A percentile compares a stretch with the other conserved stretches of the same genome.
phyloP scores from a whole-genome alignment of 495 filamentous ascomycete species.

The Emericellopsis terricola region DNA sequence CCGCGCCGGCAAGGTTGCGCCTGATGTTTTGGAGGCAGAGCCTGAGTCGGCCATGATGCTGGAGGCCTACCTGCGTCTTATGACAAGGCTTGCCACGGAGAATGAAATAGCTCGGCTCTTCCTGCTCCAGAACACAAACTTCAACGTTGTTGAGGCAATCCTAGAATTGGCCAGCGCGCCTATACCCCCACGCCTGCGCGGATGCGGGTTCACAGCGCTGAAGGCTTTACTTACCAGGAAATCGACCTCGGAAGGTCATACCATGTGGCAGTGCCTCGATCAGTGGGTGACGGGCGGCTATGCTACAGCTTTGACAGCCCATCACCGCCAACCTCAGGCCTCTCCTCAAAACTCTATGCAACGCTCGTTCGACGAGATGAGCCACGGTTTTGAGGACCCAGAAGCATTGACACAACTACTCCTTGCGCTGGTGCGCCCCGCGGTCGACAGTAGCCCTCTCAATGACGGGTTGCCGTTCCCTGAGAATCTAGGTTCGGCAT shows the following conservation, averaged over 20 bases:
- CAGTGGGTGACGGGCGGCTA: slow-evolving; percentile 45
- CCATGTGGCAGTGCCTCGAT: slow-evolving; percentile 56
- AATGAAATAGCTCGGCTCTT: slow-evolving; percentile 49
- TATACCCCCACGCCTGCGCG: slow-evolving; percentile 56
- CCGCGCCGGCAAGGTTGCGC: slow-evolving; percentile 35
- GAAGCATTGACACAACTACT: slow-evolving; percentile 66
- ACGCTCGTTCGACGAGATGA: slow-evolving; percentile 35
- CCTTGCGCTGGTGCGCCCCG: slow-evolving; percentile 44
- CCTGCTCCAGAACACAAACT: slow-evolving; percentile 43
- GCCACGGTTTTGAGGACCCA: slow-evolving; percentile 60
- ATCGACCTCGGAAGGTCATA: slow-evolving; percentile 34
- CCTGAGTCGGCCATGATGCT: slow-evolving; percentile 84
- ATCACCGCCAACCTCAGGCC: slow-evolving; percentile 14
- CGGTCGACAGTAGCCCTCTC: slow-evolving; percentile 34
- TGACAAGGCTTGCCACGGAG: slow-evolving; percentile 55
- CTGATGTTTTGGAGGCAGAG: slow-evolving; percentile 42
- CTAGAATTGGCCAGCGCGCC: slow-evolving; percentile 49
- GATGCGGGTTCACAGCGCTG: slow-evolving; percentile 54
- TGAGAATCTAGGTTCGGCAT: slow-evolving; percentile 61
- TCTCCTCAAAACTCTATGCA: slow-evolving; percentile 24
- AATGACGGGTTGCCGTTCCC: slow-evolving; percentile 72
- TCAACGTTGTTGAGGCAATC: slow-evolving; percentile 45
- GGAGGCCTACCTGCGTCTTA: slow-evolving; percentile 77
- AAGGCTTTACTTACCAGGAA: slow-evolving; percentile 50
- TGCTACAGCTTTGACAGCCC: slow-evolving; percentile 11